phyloP scores from a whole-genome alignment of 345 rosid genomes.

The Passiflora organensis region DNA sequence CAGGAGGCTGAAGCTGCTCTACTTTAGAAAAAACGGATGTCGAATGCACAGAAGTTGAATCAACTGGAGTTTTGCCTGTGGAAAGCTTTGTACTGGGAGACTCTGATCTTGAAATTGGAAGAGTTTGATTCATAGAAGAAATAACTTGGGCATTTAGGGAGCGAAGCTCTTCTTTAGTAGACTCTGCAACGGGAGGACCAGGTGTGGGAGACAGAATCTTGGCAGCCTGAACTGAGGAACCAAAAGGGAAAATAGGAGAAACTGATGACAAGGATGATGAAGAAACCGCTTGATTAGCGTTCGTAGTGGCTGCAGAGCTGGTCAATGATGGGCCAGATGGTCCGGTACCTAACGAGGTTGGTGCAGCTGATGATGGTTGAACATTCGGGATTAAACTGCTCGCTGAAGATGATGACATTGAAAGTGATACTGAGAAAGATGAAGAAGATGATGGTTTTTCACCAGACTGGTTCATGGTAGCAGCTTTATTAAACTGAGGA shows the following conservation, averaged over 20 bases:
- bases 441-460: conserved; percentile 26
- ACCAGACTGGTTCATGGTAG: conserved; percentile 36
- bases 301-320: conserved; percentile 23
- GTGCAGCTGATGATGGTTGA: conserved; percentile 4
- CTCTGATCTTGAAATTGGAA: conserved; percentile 1
- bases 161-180: conserved; percentile 7
- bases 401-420: conserved; percentile 38
- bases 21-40: conserved; percentile 1
- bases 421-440: conserved; percentile 27
- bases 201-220: conserved; percentile 20
- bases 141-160: conserved; percentile 1
- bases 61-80: background rate
- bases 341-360: conserved; percentile 8
- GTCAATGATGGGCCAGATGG: conserved; percentile 28
- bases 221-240: conserved; percentile 32
- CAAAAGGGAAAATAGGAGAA: conserved; percentile 28
- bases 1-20: conserved; percentile 1
- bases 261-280: conserved; percentile 20
- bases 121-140: conserved; percentile 20
- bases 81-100: conserved; percentile 9
- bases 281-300: conserved; percentile 25
- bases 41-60: background rate
- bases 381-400: conserved; percentile 12
- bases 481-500: conserved; percentile 25
- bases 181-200: conserved; percentile 4